Percentiles rank a stretch among this genome's conserved stretches.
Evolutionary conservation across 352 stramenopile species (phyloP).

Genomic region (Phytophthora cactorum): DNA sequence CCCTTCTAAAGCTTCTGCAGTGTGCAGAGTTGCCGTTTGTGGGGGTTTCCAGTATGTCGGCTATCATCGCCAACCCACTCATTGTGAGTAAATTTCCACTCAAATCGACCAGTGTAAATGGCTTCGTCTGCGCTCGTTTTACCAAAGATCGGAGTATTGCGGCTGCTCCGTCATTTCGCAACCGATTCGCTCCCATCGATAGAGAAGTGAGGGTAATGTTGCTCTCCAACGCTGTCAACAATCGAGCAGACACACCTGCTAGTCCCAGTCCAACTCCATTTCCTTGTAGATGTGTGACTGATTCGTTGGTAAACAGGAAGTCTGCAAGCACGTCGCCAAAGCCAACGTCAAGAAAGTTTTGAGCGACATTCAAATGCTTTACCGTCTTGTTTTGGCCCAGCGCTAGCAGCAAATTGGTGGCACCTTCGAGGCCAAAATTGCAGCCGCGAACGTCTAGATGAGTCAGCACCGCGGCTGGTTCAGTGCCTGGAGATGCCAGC

Average conservation of each 20-base stretch:
- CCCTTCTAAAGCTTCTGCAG: not conserved
- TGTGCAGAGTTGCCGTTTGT: not conserved
- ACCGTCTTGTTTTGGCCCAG: slow-evolving; percentile 60
- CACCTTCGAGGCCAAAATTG: slow-evolving; percentile 70
- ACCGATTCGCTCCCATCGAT: slow-evolving; percentile 71
- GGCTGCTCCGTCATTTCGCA: slow-evolving; percentile 63
- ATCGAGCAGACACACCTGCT: slow-evolving; percentile 50
- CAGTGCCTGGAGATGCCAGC: slow-evolving; percentile 43
- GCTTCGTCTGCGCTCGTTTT: slow-evolving; percentile 43
- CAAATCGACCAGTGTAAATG: slow-evolving; percentile 63
- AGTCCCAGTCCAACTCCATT: slow-evolving; percentile 72
- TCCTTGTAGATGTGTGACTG: slow-evolving; percentile 52
- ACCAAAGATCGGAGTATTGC: slow-evolving; percentile 59
- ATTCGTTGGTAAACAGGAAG: slow-evolving; percentile 65
- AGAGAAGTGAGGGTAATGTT: slow-evolving; percentile 59
- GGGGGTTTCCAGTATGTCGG: slow-evolving; percentile 39
- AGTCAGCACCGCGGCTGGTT: slow-evolving; percentile 37
- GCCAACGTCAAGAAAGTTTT: slow-evolving; percentile 74
- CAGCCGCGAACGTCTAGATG: slow-evolving; percentile 76
- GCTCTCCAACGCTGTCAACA: slow-evolving; percentile 53
- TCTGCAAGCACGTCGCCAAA: slow-evolving; percentile 76
- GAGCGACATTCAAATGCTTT: slow-evolving; percentile 65
- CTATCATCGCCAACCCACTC: slow-evolving; percentile 49
- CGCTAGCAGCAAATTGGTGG: slow-evolving; percentile 58
- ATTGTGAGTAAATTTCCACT: slow-evolving; percentile 80